These are phyloP conservation scores for Lipomyces anomalus DNA, from an alignment of 805 yeast species.

Conservation along the genomic window DNA sequence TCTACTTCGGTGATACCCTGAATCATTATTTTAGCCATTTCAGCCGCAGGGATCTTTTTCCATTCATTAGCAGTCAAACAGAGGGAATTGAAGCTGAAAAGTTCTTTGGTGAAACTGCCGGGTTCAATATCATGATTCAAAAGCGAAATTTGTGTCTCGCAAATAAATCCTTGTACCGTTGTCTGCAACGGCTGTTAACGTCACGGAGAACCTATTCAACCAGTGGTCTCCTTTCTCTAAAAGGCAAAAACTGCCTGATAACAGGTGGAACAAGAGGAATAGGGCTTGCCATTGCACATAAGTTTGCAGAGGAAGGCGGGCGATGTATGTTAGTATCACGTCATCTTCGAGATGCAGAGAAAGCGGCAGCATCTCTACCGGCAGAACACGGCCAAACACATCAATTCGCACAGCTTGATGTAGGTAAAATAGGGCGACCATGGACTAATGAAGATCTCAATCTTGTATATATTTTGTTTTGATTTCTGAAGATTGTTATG, in stretches of 20 bases:
- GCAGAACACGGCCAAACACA: slow-evolving; percentile 10
- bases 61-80: too few species aligned
- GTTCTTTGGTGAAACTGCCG: neutral
- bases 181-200: neutral
- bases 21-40: too few species aligned
- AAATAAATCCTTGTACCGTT: neutral
- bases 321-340: slow-evolving; percentile 49
- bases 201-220: neutral
- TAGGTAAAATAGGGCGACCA: slow-evolving; percentile 5
- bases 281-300: slow-evolving; percentile 52
- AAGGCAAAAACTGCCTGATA: slow-evolving; percentile 10
- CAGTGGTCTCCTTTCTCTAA: neutral
- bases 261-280: slow-evolving; percentile 65
- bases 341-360: slow-evolving; percentile 36
- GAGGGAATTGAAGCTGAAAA: too few species aligned
- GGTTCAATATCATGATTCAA: neutral
- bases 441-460: slow-evolving; percentile 17
- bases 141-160: neutral
- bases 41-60: too few species aligned
- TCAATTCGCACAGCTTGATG: slow-evolving; percentile 14
- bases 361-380: slow-evolving; percentile 23
- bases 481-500: neutral
- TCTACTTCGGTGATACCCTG: too few species aligned
- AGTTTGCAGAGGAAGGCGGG: slow-evolving; percentile 48
- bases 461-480: slow-evolving; percentile 1